Percentiles rank a stretch among this genome's conserved stretches.
phyloP scores from a whole-genome alignment of 2,329 filamentous ascomycete genomes.

The Cladosporium halotolerans region DNA sequence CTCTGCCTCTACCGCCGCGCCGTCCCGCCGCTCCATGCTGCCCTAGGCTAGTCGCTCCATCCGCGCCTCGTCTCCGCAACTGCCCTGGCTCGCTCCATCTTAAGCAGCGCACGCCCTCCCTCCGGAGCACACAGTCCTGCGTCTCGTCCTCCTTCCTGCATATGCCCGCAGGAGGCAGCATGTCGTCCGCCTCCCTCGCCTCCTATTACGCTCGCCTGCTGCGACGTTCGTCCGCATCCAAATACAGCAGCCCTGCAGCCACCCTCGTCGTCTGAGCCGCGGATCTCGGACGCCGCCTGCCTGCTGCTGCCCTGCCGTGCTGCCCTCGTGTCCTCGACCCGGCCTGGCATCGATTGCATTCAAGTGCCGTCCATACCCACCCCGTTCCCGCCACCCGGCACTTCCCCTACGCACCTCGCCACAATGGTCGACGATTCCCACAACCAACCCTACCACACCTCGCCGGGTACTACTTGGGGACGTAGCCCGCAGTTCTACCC shows the following conservation, averaged over 20 bases:
- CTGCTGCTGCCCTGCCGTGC: too few relatives aligned
- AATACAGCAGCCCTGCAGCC: slow-evolving; percentile 10
- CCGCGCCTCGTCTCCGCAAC: slow-evolving; percentile 7
- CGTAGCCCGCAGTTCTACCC: slow-evolving; percentile 33
- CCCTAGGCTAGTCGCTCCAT: slow-evolving; percentile 5
- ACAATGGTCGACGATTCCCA: slow-evolving; percentile 29
- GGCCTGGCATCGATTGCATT: slow-evolving; percentile 1
- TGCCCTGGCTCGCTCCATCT: slow-evolving; percentile 9
- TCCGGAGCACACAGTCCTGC: neutral
- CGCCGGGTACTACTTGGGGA: slow-evolving; percentile 23
- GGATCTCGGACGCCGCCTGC: neutral
- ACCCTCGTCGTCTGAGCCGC: slow-evolving; percentile 1
- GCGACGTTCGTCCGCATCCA: slow-evolving; percentile 1
- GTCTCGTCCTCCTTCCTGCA: slow-evolving; percentile 10
- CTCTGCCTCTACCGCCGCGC: neutral
- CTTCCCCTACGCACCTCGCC: slow-evolving; percentile 10
- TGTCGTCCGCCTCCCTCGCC: slow-evolving; percentile 4
- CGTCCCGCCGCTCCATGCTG: slow-evolving; percentile 1
- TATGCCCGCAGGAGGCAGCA: slow-evolving; percentile 10
- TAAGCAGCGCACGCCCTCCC: slow-evolving; percentile 9
- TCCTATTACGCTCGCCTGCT: slow-evolving; percentile 10
- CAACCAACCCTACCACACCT: slow-evolving; percentile 22
- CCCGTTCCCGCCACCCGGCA: slow-evolving; percentile 9
- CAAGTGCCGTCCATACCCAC: neutral
- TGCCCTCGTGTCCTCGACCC: too few relatives aligned